Evolutionary conservation across 495 filamentous ascomycete genomes (phyloP).

Genomic region (Diplogelasinospora grovesii): DNA sequence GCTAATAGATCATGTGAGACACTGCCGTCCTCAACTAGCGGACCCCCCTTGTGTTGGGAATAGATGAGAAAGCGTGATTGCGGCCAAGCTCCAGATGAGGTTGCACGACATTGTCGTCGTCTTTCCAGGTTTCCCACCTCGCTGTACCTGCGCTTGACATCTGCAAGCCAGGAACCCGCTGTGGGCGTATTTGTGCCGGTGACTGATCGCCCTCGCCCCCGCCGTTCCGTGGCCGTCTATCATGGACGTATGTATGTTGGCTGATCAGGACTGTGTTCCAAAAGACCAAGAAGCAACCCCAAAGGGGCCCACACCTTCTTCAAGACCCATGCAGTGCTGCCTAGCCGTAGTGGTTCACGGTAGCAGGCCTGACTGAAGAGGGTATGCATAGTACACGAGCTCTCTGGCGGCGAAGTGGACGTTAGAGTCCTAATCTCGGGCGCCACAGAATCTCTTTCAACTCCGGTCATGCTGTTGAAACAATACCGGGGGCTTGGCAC

Average conservation of each 20-base stretch:
- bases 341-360: too few species aligned
- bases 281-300: conserved; percentile 2
- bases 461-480: conserved; percentile 10
- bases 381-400: too few species aligned
- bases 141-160: conserved; percentile 25
- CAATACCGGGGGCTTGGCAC: conserved; percentile 25
- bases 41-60: conserved; percentile 20
- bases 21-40: conserved; percentile 4
- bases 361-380: too few species aligned
- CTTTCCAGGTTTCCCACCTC: conserved; percentile 24
- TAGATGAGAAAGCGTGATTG: conserved; percentile 21
- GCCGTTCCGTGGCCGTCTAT: conserved; percentile 9
- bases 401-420: not conserved
- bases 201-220: conserved; percentile 16
- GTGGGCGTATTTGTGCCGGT: conserved; percentile 4
- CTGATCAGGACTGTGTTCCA: not conserved
- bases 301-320: not conserved
- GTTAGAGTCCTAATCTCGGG: not conserved
- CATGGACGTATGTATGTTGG: too few species aligned
- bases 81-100: conserved; percentile 10
- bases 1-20: conserved; percentile 16
- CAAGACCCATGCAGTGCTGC: not conserved
- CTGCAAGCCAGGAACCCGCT: conserved; percentile 17
- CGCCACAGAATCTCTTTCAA: too few species aligned
- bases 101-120: conserved; percentile 14